phyloP scores from a whole-genome alignment of 2,329 filamentous ascomycete species.

The Ceratocystis harringtonii region DNA sequence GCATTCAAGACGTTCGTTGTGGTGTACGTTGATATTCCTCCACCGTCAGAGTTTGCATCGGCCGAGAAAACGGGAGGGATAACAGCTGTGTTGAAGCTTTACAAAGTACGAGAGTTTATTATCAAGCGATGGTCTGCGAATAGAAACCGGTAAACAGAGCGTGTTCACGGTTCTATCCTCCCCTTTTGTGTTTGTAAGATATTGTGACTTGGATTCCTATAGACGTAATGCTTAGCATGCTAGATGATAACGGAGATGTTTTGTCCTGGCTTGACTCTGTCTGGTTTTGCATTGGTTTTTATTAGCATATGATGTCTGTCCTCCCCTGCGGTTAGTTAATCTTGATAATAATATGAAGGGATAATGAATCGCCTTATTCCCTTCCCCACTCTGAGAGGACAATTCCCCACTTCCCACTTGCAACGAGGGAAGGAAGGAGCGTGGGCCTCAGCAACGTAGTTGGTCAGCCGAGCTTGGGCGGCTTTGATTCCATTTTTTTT shows the following conservation, averaged over 20 bases:
- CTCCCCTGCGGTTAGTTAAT: too few species aligned
- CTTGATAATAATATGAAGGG: too few species aligned
- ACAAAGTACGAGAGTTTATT: conserved; percentile 65
- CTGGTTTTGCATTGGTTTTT: too few species aligned
- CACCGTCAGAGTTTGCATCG: conserved; percentile 37
- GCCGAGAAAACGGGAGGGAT: conserved; percentile 38
- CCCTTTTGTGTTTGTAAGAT: background rate
- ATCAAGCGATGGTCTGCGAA: conserved; percentile 76
- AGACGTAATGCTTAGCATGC: background rate
- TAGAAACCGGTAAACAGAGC: conserved; percentile 38
- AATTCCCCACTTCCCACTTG: background rate
- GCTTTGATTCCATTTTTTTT: background rate
- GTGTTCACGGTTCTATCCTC: background rate
- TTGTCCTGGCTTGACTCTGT: too few species aligned
- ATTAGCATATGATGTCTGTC: too few species aligned
- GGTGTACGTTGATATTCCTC: conserved; percentile 80
- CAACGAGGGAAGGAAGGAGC: background rate
- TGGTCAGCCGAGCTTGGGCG: background rate
- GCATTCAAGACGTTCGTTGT: conserved; percentile 82
- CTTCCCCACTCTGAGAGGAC: background rate
- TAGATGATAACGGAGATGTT: too few species aligned
- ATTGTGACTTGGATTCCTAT: background rate
- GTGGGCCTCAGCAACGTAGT: background rate
- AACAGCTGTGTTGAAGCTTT: conserved; percentile 47
- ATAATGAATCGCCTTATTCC: background rate